Conservation (phyloP, 2,329 filamentous ascomycete species). For the Tolypocladium inflatum region DNA sequence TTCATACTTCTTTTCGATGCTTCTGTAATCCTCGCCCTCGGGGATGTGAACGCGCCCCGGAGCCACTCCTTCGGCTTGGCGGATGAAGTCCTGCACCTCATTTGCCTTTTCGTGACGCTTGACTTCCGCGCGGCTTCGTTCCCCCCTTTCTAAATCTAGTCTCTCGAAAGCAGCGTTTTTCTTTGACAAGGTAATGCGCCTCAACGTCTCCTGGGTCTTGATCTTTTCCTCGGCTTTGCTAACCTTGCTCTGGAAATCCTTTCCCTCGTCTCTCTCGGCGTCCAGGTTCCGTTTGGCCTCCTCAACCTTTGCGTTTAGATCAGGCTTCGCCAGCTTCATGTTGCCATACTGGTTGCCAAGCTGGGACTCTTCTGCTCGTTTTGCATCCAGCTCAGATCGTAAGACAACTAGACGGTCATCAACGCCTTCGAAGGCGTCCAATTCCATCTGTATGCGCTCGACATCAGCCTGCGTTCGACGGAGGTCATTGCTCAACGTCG, state of each 20-base stretch:
- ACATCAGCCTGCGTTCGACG: conserved; percentile 54
- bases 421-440: conserved; percentile 58
- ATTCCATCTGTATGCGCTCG: conserved; percentile 38
- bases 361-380: conserved; percentile 37
- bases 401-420: conserved; percentile 57
- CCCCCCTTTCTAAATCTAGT: conserved; percentile 36
- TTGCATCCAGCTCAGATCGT: conserved; percentile 45
- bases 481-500: conserved; percentile 38
- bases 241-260: conserved; percentile 35
- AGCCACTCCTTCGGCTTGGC: conserved; percentile 44
- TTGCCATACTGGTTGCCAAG: conserved; percentile 47
- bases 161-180: conserved; percentile 52
- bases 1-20: conserved; percentile 43
- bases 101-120: conserved; percentile 37
- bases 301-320: conserved; percentile 34
- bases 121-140: conserved; percentile 33
- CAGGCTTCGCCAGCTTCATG: conserved; percentile 36
- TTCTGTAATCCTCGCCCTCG: conserved; percentile 51
- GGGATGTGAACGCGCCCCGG: conserved; percentile 51
- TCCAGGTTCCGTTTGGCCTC: conserved; percentile 26
- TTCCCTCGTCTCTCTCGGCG: conserved; percentile 22
- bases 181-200: conserved; percentile 43
- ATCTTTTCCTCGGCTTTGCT: conserved; percentile 47
- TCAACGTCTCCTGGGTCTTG: conserved; percentile 35
- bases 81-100: conserved; percentile 42